phyloP scores from a whole-genome alignment of 768 basidiomycete species.

The Termitomyces sp. region DNA sequence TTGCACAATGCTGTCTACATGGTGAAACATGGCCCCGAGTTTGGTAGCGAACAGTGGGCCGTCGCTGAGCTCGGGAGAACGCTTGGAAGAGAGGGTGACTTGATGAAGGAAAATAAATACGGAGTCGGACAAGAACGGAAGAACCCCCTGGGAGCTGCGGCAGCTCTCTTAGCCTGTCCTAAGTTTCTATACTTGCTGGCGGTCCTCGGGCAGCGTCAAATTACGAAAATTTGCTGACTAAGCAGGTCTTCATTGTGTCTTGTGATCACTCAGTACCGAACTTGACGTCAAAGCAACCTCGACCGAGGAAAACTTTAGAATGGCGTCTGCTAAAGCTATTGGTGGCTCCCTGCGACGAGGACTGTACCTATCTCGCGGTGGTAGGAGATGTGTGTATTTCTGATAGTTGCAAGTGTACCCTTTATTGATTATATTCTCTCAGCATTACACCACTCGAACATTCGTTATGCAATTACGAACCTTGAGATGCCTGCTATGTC shows the following conservation, averaged over 20 bases:
- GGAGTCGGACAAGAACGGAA: background rate
- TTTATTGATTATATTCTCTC: background rate
- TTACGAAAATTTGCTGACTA: slow-evolving; percentile 11
- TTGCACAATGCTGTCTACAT: slow-evolving; percentile 21
- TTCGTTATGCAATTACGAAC: slow-evolving; percentile 58
- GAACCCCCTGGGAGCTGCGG: background rate
- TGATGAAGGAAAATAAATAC: slow-evolving; percentile 6
- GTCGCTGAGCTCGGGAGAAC: background rate
- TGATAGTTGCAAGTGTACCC: background rate
- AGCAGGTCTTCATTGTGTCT: slow-evolving; percentile 4
- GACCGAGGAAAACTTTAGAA: slow-evolving; percentile 5
- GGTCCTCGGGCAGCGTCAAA: background rate
- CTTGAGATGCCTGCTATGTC: slow-evolving; percentile 97
- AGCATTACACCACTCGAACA: slow-evolving; percentile 51
- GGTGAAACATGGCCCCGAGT: slow-evolving; percentile 16
- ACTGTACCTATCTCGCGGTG: background rate
- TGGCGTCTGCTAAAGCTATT: slow-evolving; percentile 15
- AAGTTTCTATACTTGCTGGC: background rate
- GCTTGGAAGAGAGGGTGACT: background rate
- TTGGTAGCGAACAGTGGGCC: background rate
- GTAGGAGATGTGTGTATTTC: slow-evolving; percentile 11
- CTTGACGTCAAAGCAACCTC: background rate
- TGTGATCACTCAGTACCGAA: slow-evolving; percentile 3
- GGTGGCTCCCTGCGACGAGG: slow-evolving; percentile 6
- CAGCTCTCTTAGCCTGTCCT: background rate